Percentiles rank a stretch among this genome's conserved stretches.
phyloP scores from a whole-genome alignment of 345 rosid genomes.

The Lagerstroemia speciosa region DNA sequence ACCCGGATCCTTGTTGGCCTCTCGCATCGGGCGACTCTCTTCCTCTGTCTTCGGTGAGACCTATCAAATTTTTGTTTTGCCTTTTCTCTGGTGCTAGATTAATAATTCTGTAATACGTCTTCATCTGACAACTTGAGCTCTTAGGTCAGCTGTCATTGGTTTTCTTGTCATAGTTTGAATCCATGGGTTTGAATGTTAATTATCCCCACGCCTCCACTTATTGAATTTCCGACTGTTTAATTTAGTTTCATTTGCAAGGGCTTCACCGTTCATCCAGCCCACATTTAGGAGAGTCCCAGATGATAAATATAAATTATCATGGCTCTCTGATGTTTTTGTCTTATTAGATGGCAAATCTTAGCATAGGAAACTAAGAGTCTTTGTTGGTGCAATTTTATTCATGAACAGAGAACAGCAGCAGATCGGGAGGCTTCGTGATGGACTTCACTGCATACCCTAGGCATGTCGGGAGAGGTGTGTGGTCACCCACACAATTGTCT shows the following conservation, averaged over 20 bases:
- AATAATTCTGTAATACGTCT: background rate
- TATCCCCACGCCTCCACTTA: too few species aligned
- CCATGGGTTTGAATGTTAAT: too few species aligned
- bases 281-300: too few species aligned
- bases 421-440: constrained; percentile 45
- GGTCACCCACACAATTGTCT: constrained; percentile 28
- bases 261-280: too few species aligned
- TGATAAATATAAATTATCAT: too few species aligned
- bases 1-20: constrained; percentile 45
- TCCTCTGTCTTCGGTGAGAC: constrained; percentile 51
- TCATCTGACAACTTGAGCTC: background rate
- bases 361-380: background rate
- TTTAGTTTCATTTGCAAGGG: too few species aligned
- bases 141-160: background rate
- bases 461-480: constrained; percentile 29
- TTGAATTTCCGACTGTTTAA: too few species aligned
- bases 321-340: background rate
- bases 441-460: constrained; percentile 45
- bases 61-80: background rate
- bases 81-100: background rate
- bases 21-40: constrained; percentile 46
- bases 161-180: too few species aligned
- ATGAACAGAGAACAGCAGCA: constrained; percentile 35
- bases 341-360: background rate
- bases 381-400: background rate